A percentile compares a stretch with the other conserved stretches of the same genome.
Conservation (phyloP, 2,329 filamentous ascomycete genomes). For the Trichoderma koningiopsis region DNA sequence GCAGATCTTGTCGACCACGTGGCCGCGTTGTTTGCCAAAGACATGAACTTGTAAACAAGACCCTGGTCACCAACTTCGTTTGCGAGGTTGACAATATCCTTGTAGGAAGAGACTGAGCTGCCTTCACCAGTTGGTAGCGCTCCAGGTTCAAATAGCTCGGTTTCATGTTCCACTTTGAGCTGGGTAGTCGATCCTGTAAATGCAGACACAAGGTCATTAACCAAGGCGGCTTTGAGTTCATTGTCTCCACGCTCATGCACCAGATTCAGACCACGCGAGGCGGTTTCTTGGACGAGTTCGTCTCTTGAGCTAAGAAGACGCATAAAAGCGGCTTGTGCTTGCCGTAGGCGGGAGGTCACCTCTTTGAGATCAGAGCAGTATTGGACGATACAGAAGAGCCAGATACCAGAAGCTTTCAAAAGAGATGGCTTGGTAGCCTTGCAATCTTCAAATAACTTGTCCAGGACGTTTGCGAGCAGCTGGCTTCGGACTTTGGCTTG, state of each 20-base stretch:
- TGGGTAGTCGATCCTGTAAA: conserved; percentile 78
- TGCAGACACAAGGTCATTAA: conserved; percentile 82
- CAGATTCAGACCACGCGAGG: conserved; percentile 84
- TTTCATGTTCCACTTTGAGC: conserved; percentile 85
- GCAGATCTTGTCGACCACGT: conserved; percentile 98
- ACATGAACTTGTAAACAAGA: conserved; percentile 99
- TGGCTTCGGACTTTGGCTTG: conserved; percentile 44
- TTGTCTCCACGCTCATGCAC: conserved; percentile 92
- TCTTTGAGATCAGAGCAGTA: conserved; percentile 80
- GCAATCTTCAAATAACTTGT: conserved; percentile 76
- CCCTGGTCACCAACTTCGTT: conserved; percentile 95
- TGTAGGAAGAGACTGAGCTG: conserved; percentile 89
- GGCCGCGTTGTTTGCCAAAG: conserved; percentile 89
- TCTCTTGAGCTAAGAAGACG: conserved; percentile 83
- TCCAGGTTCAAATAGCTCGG: conserved; percentile 89
- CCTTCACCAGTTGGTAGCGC: conserved; percentile 88
- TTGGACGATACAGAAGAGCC: conserved; percentile 89
- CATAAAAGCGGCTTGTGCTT: conserved; percentile 87
- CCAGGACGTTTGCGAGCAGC: conserved; percentile 59
- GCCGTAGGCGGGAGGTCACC: conserved; percentile 72
- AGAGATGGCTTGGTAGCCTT: conserved; percentile 84
- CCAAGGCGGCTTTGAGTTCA: conserved; percentile 76
- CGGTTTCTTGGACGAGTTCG: conserved; percentile 93
- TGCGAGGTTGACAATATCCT: conserved; percentile 94
- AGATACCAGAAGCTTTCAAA: conserved; percentile 90